These are phyloP conservation scores for Nepenthes mirabilis DNA, from an alignment of 148 eudicot species.

Conservation along the genomic window DNA sequence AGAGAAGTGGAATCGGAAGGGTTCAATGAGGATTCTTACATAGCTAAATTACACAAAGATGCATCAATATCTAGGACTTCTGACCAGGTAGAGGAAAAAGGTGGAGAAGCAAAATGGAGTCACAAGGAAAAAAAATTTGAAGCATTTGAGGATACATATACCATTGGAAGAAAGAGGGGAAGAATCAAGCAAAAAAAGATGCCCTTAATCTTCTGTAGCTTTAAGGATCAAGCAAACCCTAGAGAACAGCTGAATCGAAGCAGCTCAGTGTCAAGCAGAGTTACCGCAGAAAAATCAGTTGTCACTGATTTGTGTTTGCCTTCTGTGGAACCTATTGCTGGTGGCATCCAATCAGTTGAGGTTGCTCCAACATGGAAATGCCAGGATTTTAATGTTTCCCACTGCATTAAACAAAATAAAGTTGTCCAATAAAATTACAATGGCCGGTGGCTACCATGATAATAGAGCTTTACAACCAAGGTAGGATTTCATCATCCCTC, in stretches of 20 bases:
- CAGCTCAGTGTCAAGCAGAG: slow-evolving; percentile 21
- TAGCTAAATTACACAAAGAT: slow-evolving; percentile 28
- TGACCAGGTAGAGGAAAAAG: slow-evolving; percentile 24
- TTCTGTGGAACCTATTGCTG: slow-evolving; percentile 20
- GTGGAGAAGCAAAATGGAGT: slow-evolving; percentile 35
- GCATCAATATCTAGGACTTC: slow-evolving; percentile 22
- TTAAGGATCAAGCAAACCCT: slow-evolving; percentile 52
- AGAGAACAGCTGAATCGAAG: slow-evolving; percentile 40
- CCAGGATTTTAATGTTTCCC: slow-evolving; percentile 59
- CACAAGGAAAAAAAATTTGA: slow-evolving; percentile 26
- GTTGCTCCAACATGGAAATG: slow-evolving; percentile 60
- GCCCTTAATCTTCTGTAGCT: slow-evolving; percentile 60
- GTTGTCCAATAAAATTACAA: slow-evolving; percentile 30
- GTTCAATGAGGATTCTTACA: slow-evolving; percentile 22
- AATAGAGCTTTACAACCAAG: background rate
- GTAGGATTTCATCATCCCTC: slow-evolving; percentile 26
- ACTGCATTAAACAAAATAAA: slow-evolving; percentile 62
- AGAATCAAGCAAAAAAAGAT: slow-evolving; percentile 79
- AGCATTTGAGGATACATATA: slow-evolving; percentile 26
- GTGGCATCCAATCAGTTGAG: slow-evolving; percentile 19
- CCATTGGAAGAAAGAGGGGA: slow-evolving; percentile 57
- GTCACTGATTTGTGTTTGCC: slow-evolving; percentile 20
- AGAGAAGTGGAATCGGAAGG: slow-evolving; percentile 25
- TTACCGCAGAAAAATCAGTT: slow-evolving; percentile 18
- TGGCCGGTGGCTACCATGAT: slow-evolving; percentile 12